Percentiles rank a stretch among this genome's conserved stretches.
Conservation (phyloP, 352 stramenopile genomes). For the Phytophthora fragariae region DNA sequence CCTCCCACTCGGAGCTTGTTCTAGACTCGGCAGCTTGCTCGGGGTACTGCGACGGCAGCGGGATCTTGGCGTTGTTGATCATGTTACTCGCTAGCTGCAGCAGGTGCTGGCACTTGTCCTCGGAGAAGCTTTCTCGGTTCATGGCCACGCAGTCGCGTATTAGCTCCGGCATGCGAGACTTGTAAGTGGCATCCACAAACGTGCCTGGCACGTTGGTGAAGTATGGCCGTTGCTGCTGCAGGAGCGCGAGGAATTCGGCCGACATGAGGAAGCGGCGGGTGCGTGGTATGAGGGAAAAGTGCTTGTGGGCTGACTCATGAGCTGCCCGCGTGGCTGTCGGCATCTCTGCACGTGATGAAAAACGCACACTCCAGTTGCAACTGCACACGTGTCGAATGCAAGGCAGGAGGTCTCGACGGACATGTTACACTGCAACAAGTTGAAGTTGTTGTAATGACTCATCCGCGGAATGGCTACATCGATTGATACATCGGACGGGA, state of each 20-base stretch:
- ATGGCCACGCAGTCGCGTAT: not conserved
- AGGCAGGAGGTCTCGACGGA: too few species aligned
- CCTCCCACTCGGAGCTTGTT: not conserved
- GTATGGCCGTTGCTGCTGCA: too few species aligned
- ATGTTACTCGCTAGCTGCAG: not conserved
- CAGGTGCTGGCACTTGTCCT: not conserved
- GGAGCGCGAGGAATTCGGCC: too few species aligned
- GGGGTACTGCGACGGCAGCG: not conserved
- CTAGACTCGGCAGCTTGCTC: constrained; percentile 3
- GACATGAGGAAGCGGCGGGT: too few species aligned
- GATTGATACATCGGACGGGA: not conserved
- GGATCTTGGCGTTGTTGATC: not conserved
- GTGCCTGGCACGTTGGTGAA: too few species aligned
- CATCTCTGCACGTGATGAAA: too few species aligned
- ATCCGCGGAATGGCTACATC: not conserved
- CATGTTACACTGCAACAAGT: not conserved
- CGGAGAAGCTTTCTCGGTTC: constrained; percentile 1
- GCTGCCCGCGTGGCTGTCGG: too few species aligned
- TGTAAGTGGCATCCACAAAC: not conserved
- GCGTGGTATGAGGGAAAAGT: not conserved
- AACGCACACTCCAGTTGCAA: too few species aligned
- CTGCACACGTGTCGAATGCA: too few species aligned
- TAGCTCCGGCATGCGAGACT: not conserved
- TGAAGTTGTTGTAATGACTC: not conserved
- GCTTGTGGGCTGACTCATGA: too few species aligned